Evolutionary conservation across 805 yeast species (phyloP).

Genomic region (Sporopachydermia quercuum): DNA sequence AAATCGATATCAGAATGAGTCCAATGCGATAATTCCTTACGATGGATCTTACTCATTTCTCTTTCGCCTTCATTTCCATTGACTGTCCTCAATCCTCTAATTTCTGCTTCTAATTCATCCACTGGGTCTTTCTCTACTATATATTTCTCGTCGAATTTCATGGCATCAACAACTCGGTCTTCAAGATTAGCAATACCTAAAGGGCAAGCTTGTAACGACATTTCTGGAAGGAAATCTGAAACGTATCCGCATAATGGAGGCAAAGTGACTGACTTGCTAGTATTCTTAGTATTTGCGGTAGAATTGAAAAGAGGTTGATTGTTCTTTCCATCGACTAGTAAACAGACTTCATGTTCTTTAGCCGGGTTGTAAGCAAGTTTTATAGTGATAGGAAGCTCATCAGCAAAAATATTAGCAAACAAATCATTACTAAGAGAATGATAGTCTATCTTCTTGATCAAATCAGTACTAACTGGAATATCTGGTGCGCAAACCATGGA

Average conservation of each 20-base stretch:
- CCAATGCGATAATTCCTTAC: not conserved
- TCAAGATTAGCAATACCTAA: not conserved
- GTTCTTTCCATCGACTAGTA: not conserved
- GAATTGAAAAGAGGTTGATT: not conserved
- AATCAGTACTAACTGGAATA: not conserved
- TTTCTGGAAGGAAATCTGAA: slow-evolving; percentile 1
- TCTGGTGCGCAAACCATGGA: not conserved
- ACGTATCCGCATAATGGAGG: slow-evolving; percentile 3
- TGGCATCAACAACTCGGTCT: not conserved
- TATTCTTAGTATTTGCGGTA: not conserved
- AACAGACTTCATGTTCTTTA: not conserved
- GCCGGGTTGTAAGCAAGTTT: not conserved
- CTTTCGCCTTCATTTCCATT: not conserved
- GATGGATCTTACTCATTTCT: not conserved
- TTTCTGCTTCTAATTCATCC: no score
- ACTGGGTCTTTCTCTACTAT: not conserved
- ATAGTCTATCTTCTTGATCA: not conserved
- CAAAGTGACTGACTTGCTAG: not conserved
- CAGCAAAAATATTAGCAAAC: not conserved
- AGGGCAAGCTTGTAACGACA: slow-evolving; percentile 1
- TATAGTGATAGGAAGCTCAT: not conserved
- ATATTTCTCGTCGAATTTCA: not conserved
- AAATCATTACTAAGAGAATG: not conserved
- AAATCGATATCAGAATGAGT: not conserved
- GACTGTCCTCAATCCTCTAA: no score